Evolutionary conservation across 306 rosid species (phyloP), one percentile per base, ranked within the genome.

Genomic region (Calophaca sinica): DNA sequence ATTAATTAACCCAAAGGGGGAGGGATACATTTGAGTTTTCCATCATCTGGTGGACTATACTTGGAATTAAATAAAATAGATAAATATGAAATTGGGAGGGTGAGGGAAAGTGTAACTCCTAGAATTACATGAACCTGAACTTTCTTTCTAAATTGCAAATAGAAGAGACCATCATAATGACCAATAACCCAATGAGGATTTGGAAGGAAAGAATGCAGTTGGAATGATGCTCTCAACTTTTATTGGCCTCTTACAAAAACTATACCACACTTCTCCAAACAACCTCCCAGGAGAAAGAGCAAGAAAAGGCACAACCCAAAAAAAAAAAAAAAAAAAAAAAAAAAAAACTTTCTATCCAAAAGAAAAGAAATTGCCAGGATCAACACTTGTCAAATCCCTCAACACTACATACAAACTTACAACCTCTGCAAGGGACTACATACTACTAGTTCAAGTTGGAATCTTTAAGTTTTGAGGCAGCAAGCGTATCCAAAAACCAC

Each of bases 401-500:
- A 38, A 70, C 80, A 81, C 89, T 85, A 89, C 79, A 82, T 85
- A 87, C 90, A 88, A 85, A 84, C 88, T 86, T 81, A 81, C 87
- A 20, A 83, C 57, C 71, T 79, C 10, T 29, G 42, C 81, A 70
- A 15, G 69, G 61, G 71, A 35, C 75, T 73, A 28, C 58, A 81
- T 70, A 77, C 90, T 89, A 88, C 44, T 82, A 81, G 29, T 84
- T 84, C 79, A 84, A 84, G 73, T 85, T 79, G 78, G 77, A 83
- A 49, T 82, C 79, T 33, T 87, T 85, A 48, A 96, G 97, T 82
- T 96, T 90, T 42, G 89, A 88, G 77, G 99, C 96, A 55, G 99
- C 96, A 31, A 74, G 80, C 62, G 80, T 89, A 72, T 96, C 99
- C 91, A 96, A 83, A 87, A 96, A 96, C 99, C 99, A 96, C 58